phyloP scores from a whole-genome alignment of 2,329 filamentous ascomycete genomes.

The Claviceps paspali region DNA sequence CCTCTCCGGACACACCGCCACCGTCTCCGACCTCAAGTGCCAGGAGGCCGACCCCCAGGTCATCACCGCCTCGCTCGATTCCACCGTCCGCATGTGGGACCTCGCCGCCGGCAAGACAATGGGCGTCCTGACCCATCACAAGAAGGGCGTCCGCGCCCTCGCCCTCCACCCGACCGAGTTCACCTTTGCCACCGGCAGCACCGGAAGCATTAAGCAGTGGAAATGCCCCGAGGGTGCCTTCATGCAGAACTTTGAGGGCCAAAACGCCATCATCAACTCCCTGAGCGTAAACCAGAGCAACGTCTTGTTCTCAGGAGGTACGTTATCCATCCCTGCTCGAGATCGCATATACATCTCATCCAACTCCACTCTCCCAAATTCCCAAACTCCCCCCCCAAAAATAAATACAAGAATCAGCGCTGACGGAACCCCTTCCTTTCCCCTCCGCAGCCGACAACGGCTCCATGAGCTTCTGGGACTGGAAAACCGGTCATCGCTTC shows the following conservation, averaged over 20 bases:
- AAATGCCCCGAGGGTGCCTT: conserved; percentile 96
- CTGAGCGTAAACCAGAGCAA: conserved; percentile 89
- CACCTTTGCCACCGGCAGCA: conserved; percentile 86
- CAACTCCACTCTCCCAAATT: too few relatives aligned
- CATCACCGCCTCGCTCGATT: conserved; percentile 83
- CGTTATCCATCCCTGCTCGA: too few relatives aligned
- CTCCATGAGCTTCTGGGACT: conserved; percentile 96
- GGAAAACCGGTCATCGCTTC: conserved; percentile 90
- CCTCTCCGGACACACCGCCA: conserved; percentile 76
- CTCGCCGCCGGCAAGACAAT: conserved; percentile 91
- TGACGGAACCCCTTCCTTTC: not conserved
- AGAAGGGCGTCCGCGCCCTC: conserved; percentile 83
- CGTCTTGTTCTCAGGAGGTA: conserved; percentile 76
- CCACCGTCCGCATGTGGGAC: conserved; percentile 86
- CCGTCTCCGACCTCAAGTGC: conserved; percentile 76
- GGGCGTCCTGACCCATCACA: conserved; percentile 93
- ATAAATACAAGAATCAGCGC: too few relatives aligned
- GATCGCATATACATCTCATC: too few relatives aligned
- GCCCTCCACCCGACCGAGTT: conserved; percentile 82
- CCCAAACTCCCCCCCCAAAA: too few relatives aligned
- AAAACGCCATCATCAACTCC: conserved; percentile 93
- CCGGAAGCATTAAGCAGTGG: conserved; percentile 96
- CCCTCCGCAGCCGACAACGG: conserved; percentile 57
- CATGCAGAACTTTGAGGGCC: conserved; percentile 97
- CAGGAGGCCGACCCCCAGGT: conserved; percentile 96